Base-by-base conservation (phyloP, 2,329 filamentous ascomycete genomes). In the Cercospora citrullina region DNA sequence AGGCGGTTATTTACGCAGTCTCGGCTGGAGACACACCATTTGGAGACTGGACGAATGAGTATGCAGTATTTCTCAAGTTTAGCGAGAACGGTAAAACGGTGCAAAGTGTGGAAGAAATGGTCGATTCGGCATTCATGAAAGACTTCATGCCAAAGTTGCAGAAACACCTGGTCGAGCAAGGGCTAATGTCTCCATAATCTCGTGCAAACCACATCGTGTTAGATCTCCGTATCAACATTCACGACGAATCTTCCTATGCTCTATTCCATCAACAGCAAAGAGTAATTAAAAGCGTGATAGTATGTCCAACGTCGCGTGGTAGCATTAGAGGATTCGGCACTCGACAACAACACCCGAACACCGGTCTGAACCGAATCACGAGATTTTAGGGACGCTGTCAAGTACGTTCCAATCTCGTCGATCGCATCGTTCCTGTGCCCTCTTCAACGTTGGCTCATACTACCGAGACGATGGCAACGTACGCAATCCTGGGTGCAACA, bases 71-170 rank as follows among this genome's bases (percentile, higher is more conserved):
- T 33, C n/a, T 69, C 31, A 26, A 9, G 5, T 67, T 69, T 58
- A 59, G 36, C 23, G 64, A 63, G 14, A 45, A 55, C n/a, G 58
- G 67, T 4, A 33, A 42, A 28, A 7, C 63, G 2, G 63, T 69
- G 30, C 57, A 31, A n/a, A 67, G 57, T 28, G 42, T 69, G 1
- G 64, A 69, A 7, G 67, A 69, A 59, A 69, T 69, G 67, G 58
- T 67, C 4, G 67, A 69, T 45, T 42, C 67, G n/a, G 53, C 45
- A 3, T 69, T 69, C 26, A 48, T 42, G 21, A 65, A 59, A 53
- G 36, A 65, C 6, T 65, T 67, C 51, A 51, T 51, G 45, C 45
- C 45, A 4, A 51, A 51, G n/a, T 21, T 51, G 18, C 45, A 51
- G 45, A 51, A 21, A 21, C 45, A 51, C 45, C 6, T 51, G 45